Base-by-base conservation (phyloP, 2,329 filamentous ascomycete genomes). In the Nigrograna mackinnonii region DNA sequence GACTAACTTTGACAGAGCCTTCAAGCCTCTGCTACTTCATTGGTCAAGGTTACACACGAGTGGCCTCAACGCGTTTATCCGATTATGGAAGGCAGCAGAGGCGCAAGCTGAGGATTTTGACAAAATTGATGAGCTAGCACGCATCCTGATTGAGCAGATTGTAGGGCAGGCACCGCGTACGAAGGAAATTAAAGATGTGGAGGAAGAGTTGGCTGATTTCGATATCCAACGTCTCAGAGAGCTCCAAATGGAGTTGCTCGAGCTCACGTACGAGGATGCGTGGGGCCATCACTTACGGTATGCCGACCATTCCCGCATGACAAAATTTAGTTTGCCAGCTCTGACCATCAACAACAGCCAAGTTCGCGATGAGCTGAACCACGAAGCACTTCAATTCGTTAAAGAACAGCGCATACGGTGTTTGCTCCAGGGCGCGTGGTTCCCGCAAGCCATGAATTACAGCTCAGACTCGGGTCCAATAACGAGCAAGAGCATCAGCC, bases 391-490 rank as follows among this genome's bases (percentile, higher is more conserved):
- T 40, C 89, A 96, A 60, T 99, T 99, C 62, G 89, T 97, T 69
- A 96, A 96, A 69, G 94, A 99, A 71, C 94, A 99, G 68, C 84
- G 94, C 26, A 88, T 97, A 47, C 82, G 94, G 40, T 96, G 91
- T 63, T 75, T 99, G 28, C 79, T 97, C 4, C 81, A 89, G 54
- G 94, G 94, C 5, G 85, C 87, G 7, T 99, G 94, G 94, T 99
- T 97, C 54, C 77, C 81, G 3, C 71, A 73, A 35, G 67, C 72
- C 66, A 73, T 64, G 70, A 78, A 68, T 68, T 79, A 71, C 53
- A 73, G 67, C 59, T 69, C 61, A 63, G 80, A 75, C 52, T 71
- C 54, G 57, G 76, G 68, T 39, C 65, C 62, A 49, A 71, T 63
- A 47, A 73, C 61, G 45, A 71, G 68, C 59, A 68, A 70, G 50